A percentile compares a stretch with the other conserved stretches of the same genome.
Evolutionary conservation across 2,329 filamentous ascomycete species (phyloP).

Genomic region (Zymoseptoria ardabiliae): DNA sequence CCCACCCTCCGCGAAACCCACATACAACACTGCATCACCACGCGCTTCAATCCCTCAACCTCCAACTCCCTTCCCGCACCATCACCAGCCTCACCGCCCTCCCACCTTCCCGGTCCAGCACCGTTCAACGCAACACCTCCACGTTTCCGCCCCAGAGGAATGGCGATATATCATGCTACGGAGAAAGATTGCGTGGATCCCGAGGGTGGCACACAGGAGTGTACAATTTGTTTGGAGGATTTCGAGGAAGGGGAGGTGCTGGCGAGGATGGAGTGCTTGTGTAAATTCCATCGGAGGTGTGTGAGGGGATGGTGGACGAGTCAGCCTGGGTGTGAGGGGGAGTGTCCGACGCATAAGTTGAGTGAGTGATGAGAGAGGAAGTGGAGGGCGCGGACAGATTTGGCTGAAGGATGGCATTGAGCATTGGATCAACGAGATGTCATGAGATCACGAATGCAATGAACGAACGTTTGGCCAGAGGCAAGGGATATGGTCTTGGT

Average conservation of each 20-base stretch:
- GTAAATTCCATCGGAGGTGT: constrained; percentile 56
- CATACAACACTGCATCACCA: constrained; percentile 31
- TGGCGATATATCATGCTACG: constrained; percentile 50
- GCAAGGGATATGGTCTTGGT: no score
- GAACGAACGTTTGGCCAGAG: no score
- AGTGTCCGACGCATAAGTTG: background rate
- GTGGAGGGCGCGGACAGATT: no score
- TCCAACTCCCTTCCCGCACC: constrained; percentile 8
- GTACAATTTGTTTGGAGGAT: constrained; percentile 59
- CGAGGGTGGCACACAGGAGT: constrained; percentile 48
- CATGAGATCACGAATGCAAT: no score
- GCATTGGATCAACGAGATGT: no score
- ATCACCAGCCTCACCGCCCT: constrained; percentile 7
- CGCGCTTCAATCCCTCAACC: constrained; percentile 13
- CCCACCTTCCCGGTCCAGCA: constrained; percentile 4
- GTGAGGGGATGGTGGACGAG: constrained; percentile 51
- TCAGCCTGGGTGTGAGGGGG: background rate
- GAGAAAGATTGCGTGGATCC: constrained; percentile 56
- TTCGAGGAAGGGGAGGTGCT: constrained; percentile 54
- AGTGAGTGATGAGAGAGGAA: background rate
- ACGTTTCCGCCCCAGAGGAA: constrained; percentile 32
- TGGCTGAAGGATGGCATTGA: no score
- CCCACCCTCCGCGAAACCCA: constrained; percentile 38
- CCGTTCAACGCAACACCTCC: constrained; percentile 8
- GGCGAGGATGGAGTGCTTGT: constrained; percentile 55